Evolutionary conservation across 2,329 filamentous ascomycete genomes (phyloP).

Genomic region (Calonectria pteridis): DNA sequence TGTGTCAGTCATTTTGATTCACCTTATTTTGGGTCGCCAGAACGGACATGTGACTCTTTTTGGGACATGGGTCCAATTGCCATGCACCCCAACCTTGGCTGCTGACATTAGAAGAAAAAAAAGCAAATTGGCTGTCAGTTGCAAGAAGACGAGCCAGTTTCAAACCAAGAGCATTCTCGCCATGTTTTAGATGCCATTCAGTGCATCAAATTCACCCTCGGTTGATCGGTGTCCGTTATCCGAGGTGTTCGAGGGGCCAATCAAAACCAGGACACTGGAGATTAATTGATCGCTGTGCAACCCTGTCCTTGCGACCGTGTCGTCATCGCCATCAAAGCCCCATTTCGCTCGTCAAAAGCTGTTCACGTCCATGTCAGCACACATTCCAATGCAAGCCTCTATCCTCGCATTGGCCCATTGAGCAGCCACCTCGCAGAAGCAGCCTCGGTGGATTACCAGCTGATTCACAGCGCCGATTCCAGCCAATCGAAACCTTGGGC

Average conservation of each 20-base stretch:
- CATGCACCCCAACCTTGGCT: background rate
- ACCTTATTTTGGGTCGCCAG: too few species aligned
- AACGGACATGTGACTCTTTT: background rate
- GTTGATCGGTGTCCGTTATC: background rate
- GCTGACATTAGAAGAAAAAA: background rate
- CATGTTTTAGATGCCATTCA: background rate
- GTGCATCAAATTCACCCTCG: background rate
- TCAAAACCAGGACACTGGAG: background rate
- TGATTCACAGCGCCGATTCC: too few species aligned
- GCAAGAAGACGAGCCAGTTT: background rate
- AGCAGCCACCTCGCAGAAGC: too few species aligned
- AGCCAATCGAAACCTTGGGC: background rate
- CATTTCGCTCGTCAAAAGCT: background rate
- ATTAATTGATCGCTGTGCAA: too few species aligned
- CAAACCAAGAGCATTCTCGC: background rate
- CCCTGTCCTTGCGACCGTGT: background rate
- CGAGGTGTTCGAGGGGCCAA: background rate
- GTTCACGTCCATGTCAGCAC: background rate
- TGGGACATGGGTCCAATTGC: background rate
- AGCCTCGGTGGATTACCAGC: too few species aligned
- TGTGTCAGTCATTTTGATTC: background rate
- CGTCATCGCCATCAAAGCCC: background rate
- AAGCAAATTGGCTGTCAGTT: background rate
- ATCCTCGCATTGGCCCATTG: background rate
- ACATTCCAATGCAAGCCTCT: background rate